Base-by-base conservation (phyloP, 495 filamentous ascomycete species). In the Aspergillus panamensis region DNA sequence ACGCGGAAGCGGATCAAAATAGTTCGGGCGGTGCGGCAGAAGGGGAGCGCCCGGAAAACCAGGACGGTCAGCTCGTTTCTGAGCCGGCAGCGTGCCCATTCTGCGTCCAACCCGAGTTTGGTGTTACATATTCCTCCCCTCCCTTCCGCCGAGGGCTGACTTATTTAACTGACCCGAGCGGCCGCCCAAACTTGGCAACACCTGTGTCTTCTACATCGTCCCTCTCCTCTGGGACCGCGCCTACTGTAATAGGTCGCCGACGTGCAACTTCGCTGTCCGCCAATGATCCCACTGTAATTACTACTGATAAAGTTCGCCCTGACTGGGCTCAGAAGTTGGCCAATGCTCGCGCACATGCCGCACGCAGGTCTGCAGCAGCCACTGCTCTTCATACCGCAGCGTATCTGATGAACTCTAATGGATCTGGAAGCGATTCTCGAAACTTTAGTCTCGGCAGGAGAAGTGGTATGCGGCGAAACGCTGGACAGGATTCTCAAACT, bases 81-180 rank as follows among this genome's bases (percentile, higher is more conserved):
- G 94, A 97, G 59, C 87, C 92, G 8, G 89, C 94, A n/a, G 84
- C 85, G 21, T 98, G 94, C 69, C 94, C 94, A 0, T 98, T 97
- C 74, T 98, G 94, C 70, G 89, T 92, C 3, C 89, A 94, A 66
- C 85, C 91, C 1, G 92, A 98, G 57, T 96, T 98, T 69, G 94
- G 94, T 49, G 86, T 97, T 6, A 96, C 90, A 0, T 98, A 96
- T 66, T 84, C 91, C 16, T 80, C 91, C 10, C 93, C 94, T 5
- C 83, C 90, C 14, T 98, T 96, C 76, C 87, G 92, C 25, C 80
- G 91, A 50, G 94, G 94, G 1, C 68, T 97, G 58, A 75, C 82
- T 6, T 95, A 96, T 69, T 76, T 83, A 10, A 72, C 74, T 37
- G 77, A 82, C 20, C 61, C 66, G 7, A 71, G 65, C 43, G 62